These are phyloP conservation scores for Kodamaea sagamina DNA, from an alignment of 805 yeast genomes.

Conservation along the genomic window DNA sequence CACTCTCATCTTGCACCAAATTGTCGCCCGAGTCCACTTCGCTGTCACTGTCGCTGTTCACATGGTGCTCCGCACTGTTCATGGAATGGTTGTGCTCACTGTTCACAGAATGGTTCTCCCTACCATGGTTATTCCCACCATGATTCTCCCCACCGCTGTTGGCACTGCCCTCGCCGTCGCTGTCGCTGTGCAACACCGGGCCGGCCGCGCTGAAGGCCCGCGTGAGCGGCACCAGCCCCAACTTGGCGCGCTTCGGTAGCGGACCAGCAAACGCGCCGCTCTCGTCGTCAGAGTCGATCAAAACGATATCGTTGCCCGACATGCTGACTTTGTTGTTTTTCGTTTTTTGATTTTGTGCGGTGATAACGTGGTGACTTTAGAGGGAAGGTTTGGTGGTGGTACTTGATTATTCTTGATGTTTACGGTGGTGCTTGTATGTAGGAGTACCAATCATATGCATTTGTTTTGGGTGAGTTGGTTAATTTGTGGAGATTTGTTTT, in stretches of 20 bases:
- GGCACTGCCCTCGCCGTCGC: constrained; percentile 3
- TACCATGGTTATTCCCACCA: neutral
- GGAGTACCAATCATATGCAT: too few species aligned
- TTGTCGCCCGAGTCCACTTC: constrained; percentile 7
- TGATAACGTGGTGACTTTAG: too few species aligned
- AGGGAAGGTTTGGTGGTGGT: too few species aligned
- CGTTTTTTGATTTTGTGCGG: constrained; percentile 2
- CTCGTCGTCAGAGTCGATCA: constrained; percentile 28
- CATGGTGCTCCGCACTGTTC: neutral
- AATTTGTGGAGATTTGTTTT: too few species aligned
- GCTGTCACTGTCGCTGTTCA: neutral
- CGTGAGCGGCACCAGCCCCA: constrained; percentile 14
- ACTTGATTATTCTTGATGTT: too few species aligned
- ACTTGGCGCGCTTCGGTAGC: constrained; percentile 10
- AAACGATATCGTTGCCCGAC: constrained; percentile 23
- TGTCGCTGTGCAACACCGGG: constrained; percentile 11
- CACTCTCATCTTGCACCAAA: neutral
- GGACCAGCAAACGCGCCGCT: constrained; percentile 2
- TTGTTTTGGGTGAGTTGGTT: too few species aligned
- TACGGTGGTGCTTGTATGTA: too few species aligned
- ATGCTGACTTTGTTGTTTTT: constrained; percentile 1
- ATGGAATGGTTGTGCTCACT: neutral
- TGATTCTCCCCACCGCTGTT: neutral
- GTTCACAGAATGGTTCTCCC: neutral
- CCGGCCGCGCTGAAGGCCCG: constrained; percentile 13